Percentiles rank a stretch among this genome's conserved stretches.
phyloP scores from a whole-genome alignment of 2,329 filamentous ascomycete genomes.

The Aureobasidium leucospermi region DNA sequence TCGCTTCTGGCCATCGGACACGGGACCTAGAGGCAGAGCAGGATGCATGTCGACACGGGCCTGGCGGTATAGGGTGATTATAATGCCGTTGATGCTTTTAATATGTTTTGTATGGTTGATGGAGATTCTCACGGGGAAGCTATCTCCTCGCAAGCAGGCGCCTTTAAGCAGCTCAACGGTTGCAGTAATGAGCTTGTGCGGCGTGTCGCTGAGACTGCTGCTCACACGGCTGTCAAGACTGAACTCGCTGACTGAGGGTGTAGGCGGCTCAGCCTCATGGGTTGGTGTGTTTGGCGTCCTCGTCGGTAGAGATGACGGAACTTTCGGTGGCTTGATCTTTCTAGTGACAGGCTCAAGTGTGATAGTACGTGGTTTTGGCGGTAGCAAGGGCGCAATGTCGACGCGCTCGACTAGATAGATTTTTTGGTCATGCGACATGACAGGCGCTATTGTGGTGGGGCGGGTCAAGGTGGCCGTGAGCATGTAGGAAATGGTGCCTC shows the following conservation, averaged over 20 bases:
- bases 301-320: constrained; percentile 25
- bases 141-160: constrained; percentile 80
- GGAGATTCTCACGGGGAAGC: constrained; percentile 68
- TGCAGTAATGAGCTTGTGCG: constrained; percentile 74
- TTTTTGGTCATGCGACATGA: constrained; percentile 71
- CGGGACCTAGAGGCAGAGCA: constrained; percentile 52
- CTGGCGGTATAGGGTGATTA: constrained; percentile 85
- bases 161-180: constrained; percentile 75
- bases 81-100: constrained; percentile 85
- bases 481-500: constrained; percentile 86
- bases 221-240: constrained; percentile 50
- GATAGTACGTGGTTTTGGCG: constrained; percentile 73
- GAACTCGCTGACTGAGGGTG: constrained; percentile 31
- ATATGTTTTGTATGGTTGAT: constrained; percentile 85
- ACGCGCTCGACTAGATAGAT: constrained; percentile 74
- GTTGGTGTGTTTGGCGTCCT: constrained; percentile 20
- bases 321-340: constrained; percentile 50
- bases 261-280: neutral
- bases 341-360: constrained; percentile 81
- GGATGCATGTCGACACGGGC: constrained; percentile 80
- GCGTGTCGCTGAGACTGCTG: constrained; percentile 52
- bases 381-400: constrained; percentile 68
- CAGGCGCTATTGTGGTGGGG: constrained; percentile 77
- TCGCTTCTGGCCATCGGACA: constrained; percentile 58
- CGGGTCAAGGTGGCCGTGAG: constrained; percentile 84